Conservation (phyloP, 2,329 filamentous ascomycete genomes). For the Venturia asperata region DNA sequence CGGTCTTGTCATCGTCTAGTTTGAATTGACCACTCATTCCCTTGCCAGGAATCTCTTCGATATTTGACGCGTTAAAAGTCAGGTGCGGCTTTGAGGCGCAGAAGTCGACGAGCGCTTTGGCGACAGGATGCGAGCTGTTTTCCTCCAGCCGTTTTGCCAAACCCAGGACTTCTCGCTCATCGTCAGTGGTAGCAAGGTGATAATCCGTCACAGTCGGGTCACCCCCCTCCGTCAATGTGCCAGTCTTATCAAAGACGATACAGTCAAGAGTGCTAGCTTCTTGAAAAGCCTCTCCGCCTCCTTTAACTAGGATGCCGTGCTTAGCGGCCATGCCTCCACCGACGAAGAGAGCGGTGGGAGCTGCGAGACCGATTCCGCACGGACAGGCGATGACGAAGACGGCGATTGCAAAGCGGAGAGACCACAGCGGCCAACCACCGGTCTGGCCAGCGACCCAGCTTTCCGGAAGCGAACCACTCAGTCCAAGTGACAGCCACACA, state of each 20-base stretch:
- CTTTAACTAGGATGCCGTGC: conserved; percentile 73
- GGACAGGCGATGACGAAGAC: conserved; percentile 85
- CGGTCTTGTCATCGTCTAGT: conserved; percentile 24
- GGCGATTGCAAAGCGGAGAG: conserved; percentile 74
- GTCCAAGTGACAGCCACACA: conserved; percentile 61
- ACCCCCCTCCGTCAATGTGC: conserved; percentile 67
- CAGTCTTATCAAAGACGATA: conserved; percentile 84
- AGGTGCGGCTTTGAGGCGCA: conserved; percentile 40
- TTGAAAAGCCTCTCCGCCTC: conserved; percentile 78
- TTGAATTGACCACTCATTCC: conserved; percentile 57
- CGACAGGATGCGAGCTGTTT: conserved; percentile 68
- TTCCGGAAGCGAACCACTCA: conserved; percentile 49
- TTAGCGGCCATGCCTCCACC: conserved; percentile 73
- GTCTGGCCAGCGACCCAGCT: conserved; percentile 48
- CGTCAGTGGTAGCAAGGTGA: conserved; percentile 31
- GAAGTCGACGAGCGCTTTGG: conserved; percentile 60
- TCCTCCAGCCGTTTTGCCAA: conserved; percentile 58
- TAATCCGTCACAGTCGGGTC: conserved; percentile 61
- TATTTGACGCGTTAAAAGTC: conserved; percentile 26
- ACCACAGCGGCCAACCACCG: conserved; percentile 65
- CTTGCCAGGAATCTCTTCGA: conserved; percentile 64
- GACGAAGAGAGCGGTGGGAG: conserved; percentile 76
- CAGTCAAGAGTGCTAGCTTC: conserved; percentile 71
- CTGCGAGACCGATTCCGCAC: conserved; percentile 76
- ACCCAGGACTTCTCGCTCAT: conserved; percentile 40